Percentiles rank a stretch among this genome's conserved stretches.
Evolutionary conservation across 78 protist species (phyloP).

Genomic region (Protostelium mycophagum): DNA sequence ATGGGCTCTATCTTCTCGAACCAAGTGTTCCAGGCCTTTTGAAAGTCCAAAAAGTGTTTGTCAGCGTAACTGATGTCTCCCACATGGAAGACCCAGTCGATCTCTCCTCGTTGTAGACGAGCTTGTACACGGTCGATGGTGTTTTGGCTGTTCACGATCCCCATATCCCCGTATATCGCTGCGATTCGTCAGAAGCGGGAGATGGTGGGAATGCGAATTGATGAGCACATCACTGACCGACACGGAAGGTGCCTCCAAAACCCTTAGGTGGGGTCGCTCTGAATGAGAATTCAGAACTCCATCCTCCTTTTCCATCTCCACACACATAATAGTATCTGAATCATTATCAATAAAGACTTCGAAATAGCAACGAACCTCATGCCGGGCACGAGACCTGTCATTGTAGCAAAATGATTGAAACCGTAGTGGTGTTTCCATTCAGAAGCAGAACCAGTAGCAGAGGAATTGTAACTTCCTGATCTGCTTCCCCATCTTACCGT

Average conservation of each 20-base stretch:
- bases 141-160: background rate
- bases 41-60: background rate
- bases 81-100: background rate
- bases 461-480: background rate
- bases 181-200: background rate
- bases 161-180: background rate
- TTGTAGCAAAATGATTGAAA: background rate
- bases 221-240: too few relatives aligned
- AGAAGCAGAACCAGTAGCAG: background rate
- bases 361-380: too few relatives aligned
- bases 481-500: background rate
- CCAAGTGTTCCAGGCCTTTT: background rate
- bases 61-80: background rate
- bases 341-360: too few relatives aligned
- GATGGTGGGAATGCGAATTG: background rate
- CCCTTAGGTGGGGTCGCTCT: background rate
- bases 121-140: background rate
- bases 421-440: background rate
- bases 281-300: background rate
- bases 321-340: background rate
- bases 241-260: background rate
- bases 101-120: background rate
- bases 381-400: background rate
- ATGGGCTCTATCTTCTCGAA: background rate
- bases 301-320: background rate